These are phyloP conservation scores for Candida maris DNA, from an alignment of 805 yeast genomes.

Conservation along the genomic window DNA sequence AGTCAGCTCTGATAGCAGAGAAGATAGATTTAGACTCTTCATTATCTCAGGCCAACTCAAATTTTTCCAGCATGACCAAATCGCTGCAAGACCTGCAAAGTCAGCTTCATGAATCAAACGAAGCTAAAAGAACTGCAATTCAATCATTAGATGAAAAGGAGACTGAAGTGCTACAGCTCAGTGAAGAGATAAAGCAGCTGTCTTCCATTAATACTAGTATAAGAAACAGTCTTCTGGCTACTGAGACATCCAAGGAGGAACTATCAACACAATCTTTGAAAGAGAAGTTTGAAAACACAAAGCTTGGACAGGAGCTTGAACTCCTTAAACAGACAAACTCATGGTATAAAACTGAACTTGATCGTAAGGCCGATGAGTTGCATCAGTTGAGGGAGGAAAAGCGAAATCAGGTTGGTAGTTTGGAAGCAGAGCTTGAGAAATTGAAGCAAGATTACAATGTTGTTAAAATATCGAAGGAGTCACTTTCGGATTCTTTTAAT, in stretches of 20 bases:
- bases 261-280: slow-evolving; percentile 23
- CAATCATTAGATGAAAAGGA: slow-evolving; percentile 37
- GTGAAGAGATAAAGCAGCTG: slow-evolving; percentile 41
- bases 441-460: slow-evolving; percentile 30
- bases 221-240: slow-evolving; percentile 38
- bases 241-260: slow-evolving; percentile 31
- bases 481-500: slow-evolving; percentile 33
- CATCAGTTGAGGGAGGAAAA: slow-evolving; percentile 26
- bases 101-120: slow-evolving; percentile 16
- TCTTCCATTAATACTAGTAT: slow-evolving; percentile 40
- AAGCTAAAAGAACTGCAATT: slow-evolving; percentile 31
- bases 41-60: not conserved
- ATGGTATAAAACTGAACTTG: slow-evolving; percentile 36
- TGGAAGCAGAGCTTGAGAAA: slow-evolving; percentile 36
- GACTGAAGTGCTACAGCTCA: slow-evolving; percentile 31
- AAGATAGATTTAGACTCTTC: slow-evolving; percentile 15
- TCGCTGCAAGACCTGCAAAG: slow-evolving; percentile 10
- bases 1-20: slow-evolving; percentile 18
- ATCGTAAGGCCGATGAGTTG: slow-evolving; percentile 25
- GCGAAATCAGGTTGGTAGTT: slow-evolving; percentile 27
- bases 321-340: slow-evolving; percentile 29
- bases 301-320: slow-evolving; percentile 28
- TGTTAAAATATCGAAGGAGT: slow-evolving; percentile 27
- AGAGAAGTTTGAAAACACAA: slow-evolving; percentile 25
- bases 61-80: slow-evolving; percentile 6